These are phyloP conservation scores for Phytophthora agathidicida DNA, from an alignment of 352 stramenopile species.

Conservation along the genomic window DNA sequence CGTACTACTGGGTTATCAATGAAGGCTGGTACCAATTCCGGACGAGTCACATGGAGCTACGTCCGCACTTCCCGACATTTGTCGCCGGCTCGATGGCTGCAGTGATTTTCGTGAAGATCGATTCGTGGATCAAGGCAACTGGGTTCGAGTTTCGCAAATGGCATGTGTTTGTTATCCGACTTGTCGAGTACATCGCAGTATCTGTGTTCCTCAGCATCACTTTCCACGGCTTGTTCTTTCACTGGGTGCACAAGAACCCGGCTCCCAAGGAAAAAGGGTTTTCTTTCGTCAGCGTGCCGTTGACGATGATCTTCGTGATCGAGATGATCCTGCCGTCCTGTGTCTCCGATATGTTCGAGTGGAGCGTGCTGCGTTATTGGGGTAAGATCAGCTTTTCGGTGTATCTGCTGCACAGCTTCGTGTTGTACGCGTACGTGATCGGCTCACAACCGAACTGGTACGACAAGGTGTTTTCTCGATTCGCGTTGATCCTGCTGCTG, in stretches of 20 bases:
- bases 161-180: constrained; percentile 20
- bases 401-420: constrained; percentile 55
- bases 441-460: constrained; percentile 29
- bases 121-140: constrained; percentile 19
- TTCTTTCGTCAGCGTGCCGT: constrained; percentile 33
- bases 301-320: constrained; percentile 41
- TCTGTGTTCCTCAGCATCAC: constrained; percentile 35
- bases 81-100: constrained; percentile 43
- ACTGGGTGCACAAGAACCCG: constrained; percentile 37
- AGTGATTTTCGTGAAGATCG: constrained; percentile 37
- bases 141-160: constrained; percentile 27
- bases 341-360: constrained; percentile 42
- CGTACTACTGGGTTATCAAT: constrained; percentile 31
- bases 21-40: constrained; percentile 28
- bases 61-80: constrained; percentile 39
- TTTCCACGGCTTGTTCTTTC: constrained; percentile 40
- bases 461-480: constrained; percentile 35
- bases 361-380: constrained; percentile 40
- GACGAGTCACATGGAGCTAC: constrained; percentile 30
- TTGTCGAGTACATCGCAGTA: constrained; percentile 30
- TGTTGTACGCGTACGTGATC: constrained; percentile 26
- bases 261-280: constrained; percentile 21
- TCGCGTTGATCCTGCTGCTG: constrained; percentile 35
- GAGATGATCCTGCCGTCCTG: constrained; percentile 44
- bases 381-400: constrained; percentile 55